Base-by-base conservation (phyloP, 192 early-diverging fungal genomes). In the Neocallimastix lanati region DNA sequence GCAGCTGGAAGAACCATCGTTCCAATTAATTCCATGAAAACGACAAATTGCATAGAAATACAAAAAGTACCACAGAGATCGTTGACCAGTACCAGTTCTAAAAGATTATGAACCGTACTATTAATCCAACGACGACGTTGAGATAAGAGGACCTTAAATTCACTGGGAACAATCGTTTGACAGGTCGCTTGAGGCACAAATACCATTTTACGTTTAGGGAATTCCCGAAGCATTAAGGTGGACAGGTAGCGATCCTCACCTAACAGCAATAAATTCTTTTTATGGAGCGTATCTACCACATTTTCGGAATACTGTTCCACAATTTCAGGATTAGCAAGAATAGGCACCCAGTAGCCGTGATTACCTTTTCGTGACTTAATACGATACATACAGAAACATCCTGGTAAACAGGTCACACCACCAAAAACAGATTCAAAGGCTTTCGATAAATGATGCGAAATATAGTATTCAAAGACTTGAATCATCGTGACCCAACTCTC, bases 301-400 rank as follows among this genome's bases (percentile, higher is more conserved):
- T 93, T 92, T 83, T 89, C 86, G 33, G 89, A 90, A 81, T 92
- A 93, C 80, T 90, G 86, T 79, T 92, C 89, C 27, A 94, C 90
- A 78, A 97, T 91, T 83, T 94, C 93, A 4, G 92, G 93, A 84
- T 95, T 93, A 81, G 91, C 89, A 28, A 96, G 79, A 76, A 96
- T 89, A 58, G 95, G 92, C 18, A 94, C 92, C 88, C 88, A 77
- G 80, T 78, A 29, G 36, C 88, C 90, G 36, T 90, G 84, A 76
- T 91, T 87, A 30, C 88, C 88, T 82, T 92, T 92, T 77, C 89
- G 88, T 28, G 89, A 94, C 83, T 98, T 98, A 33, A 99, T 88
- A 77, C 98, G 93, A 85, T 99, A 99, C 98, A 99, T 97, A 82
- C 92, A 93, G 92, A 99, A 99, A 91, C 98, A 98, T 76, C 96